Evolutionary conservation across 73 alveolate species (phyloP), one percentile per base, ranked within the genome.

Genomic region (Paramecium octaurelia): DNA sequence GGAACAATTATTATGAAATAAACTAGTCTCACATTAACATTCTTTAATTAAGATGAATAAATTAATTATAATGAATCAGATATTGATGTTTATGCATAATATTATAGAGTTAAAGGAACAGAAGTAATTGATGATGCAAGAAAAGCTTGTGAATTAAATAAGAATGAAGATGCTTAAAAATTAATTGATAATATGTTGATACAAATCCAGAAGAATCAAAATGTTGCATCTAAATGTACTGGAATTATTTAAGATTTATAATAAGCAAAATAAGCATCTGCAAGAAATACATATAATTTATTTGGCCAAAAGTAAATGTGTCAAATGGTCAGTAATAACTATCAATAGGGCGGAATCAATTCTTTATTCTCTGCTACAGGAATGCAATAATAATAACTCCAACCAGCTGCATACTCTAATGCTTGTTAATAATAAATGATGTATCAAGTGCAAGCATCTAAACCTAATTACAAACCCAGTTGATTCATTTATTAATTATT

Each of bases 51-150:
- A 20, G 44, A 93, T 86, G 91, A 87, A 31, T 46, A 60, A 2
- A 54, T 92, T 10, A 40, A 83, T 64, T 40, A 93, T 2, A 64
- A 60, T 42, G 96, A 93, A 86, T 43, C 59, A 8, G 93, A 93
- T 88, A 90, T 85, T 42, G 92, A 93, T 24, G 96, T 93, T 8
- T 76, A 57, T 24, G 77, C 83, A 35, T 85, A 93, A 20, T 93
- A 69, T 88, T 40, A 38, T 14, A 93, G 96, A 93, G 96, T 93
- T 1, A 93, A 88, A 89, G 92, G 92, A 24, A 92, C 96, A 18
- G 92, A 59, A 38, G 86, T 89, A 5, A 86, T 93, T 18, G 90
- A 93, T 85, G 93, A 93, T 18, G 96, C 96, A 8, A 68, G 70
- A 76, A 76, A 58, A 12, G 73, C 89, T 8, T 76, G 89, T 40